Conservation (phyloP, 768 basidiomycete genomes). For the Filobasidium floriforme region DNA sequence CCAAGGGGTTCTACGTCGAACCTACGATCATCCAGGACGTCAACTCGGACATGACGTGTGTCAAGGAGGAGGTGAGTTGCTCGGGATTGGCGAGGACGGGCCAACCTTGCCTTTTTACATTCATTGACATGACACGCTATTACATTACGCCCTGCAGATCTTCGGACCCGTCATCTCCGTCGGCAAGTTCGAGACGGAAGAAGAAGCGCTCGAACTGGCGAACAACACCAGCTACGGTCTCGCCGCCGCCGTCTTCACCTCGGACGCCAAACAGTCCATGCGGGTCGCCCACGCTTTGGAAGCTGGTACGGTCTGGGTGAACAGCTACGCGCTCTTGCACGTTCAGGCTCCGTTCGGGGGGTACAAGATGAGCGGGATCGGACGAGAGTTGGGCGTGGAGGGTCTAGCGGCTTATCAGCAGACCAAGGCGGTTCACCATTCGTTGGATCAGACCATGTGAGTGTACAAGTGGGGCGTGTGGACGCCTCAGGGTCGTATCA, state of each 20-base stretch:
- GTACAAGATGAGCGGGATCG: conserved; percentile 74
- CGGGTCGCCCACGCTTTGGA: conserved; percentile 63
- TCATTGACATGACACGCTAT: too few species aligned
- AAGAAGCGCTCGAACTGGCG: conserved; percentile 71
- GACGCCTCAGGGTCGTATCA: background rate
- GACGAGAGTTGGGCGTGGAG: conserved; percentile 72
- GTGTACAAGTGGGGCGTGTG: background rate
- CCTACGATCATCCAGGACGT: conserved; percentile 72
- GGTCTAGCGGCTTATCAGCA: conserved; percentile 58
- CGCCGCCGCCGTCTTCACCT: conserved; percentile 78
- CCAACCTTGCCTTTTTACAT: too few species aligned
- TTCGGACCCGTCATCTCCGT: conserved; percentile 89
- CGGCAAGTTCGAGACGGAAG: conserved; percentile 75
- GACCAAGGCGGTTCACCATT: conserved; percentile 62
- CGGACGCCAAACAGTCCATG: conserved; percentile 66
- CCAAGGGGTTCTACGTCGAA: conserved; percentile 72
- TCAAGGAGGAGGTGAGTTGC: conserved; percentile 58
- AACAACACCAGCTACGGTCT: conserved; percentile 84
- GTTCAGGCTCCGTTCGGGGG: conserved; percentile 87
- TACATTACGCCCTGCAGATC: conserved; percentile 55
- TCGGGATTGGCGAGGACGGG: background rate
- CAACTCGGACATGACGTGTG: conserved; percentile 65
- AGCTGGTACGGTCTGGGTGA: conserved; percentile 80
- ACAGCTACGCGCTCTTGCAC: conserved; percentile 57
- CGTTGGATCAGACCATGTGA: background rate